Evolutionary conservation across 148 eudicot genomes (phyloP).

Genomic region (Euryodendron excelsum): DNA sequence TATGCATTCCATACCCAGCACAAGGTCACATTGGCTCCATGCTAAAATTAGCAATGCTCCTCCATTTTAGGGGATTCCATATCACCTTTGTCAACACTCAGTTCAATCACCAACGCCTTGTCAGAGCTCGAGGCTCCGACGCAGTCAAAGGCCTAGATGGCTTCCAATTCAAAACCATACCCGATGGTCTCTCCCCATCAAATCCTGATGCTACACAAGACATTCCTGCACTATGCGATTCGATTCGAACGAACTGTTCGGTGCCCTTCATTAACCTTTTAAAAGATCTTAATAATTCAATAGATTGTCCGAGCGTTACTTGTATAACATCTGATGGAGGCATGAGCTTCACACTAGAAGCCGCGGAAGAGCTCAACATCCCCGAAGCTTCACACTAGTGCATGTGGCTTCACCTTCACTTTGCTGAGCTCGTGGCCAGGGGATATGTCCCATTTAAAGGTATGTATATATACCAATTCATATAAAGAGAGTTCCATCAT

Average conservation of each 20-base stretch:
- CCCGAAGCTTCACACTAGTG: slow-evolving; percentile 50
- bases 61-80: slow-evolving; percentile 43
- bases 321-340: slow-evolving; percentile 40
- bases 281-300: slow-evolving; percentile 14
- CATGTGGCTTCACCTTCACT: slow-evolving; percentile 37
- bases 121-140: slow-evolving; percentile 35
- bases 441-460: too few relatives aligned
- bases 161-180: slow-evolving; percentile 46
- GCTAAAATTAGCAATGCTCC: slow-evolving; percentile 48
- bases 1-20: slow-evolving; percentile 51
- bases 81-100: too few relatives aligned
- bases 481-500: too few relatives aligned
- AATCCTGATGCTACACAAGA: too few relatives aligned
- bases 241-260: slow-evolving; percentile 24
- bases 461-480: too few relatives aligned
- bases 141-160: slow-evolving; percentile 42
- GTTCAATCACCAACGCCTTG: slow-evolving; percentile 45
- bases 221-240: too few relatives aligned
- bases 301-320: slow-evolving; percentile 35
- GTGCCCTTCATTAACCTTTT: slow-evolving; percentile 36
- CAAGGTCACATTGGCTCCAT: slow-evolving; percentile 61
- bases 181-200: too few relatives aligned
- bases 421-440: too few relatives aligned
- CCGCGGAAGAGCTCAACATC: slow-evolving; percentile 43
- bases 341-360: slow-evolving; percentile 41